phyloP scores from a whole-genome alignment of 2,329 filamentous ascomycete species.

The Alternaria incomplexa region DNA sequence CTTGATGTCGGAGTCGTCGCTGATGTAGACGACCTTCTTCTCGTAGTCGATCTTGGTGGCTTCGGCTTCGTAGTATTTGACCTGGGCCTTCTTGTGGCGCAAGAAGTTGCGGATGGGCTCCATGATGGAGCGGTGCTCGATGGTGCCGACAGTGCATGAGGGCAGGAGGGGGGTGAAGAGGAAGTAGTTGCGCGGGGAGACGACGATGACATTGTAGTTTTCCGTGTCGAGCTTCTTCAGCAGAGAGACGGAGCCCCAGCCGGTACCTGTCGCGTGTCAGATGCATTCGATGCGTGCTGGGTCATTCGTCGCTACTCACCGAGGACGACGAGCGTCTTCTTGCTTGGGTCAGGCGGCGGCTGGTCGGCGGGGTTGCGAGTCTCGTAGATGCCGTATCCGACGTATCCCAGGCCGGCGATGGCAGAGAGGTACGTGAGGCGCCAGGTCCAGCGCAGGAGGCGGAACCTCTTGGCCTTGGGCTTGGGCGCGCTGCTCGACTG shows the following conservation, averaged over 20 bases:
- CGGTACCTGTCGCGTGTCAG: conserved; percentile 70
- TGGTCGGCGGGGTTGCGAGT: conserved; percentile 84
- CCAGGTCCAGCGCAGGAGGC: conserved; percentile 81
- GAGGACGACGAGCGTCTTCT: conserved; percentile 96
- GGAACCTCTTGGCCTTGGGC: conserved; percentile 57
- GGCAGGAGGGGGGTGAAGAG: conserved; percentile 97
- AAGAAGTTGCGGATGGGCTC: conserved; percentile 96
- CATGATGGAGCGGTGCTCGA: conserved; percentile 99
- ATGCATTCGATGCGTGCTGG: background rate
- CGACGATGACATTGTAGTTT: conserved; percentile 98
- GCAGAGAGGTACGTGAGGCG: conserved; percentile 78
- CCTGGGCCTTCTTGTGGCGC: conserved; percentile 89
- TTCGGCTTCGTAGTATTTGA: conserved; percentile 98
- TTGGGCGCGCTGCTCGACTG: conserved; percentile 41
- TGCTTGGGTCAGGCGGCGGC: conserved; percentile 76
- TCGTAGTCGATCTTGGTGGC: conserved; percentile 94
- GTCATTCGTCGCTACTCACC: conserved; percentile 62
- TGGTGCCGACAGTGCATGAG: conserved; percentile 94
- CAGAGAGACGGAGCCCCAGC: conserved; percentile 94
- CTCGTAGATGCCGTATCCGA: conserved; percentile 82
- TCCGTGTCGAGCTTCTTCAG: conserved; percentile 98
- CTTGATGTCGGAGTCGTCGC: conserved; percentile 92
- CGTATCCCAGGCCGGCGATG: conserved; percentile 71
- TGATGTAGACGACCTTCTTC: conserved; percentile 85
- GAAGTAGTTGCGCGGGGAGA: conserved; percentile 99